A percentile compares a stretch with the other conserved stretches of the same genome.
phyloP scores from a whole-genome alignment of 129 eudicot genomes.

The Solidago caesia region DNA sequence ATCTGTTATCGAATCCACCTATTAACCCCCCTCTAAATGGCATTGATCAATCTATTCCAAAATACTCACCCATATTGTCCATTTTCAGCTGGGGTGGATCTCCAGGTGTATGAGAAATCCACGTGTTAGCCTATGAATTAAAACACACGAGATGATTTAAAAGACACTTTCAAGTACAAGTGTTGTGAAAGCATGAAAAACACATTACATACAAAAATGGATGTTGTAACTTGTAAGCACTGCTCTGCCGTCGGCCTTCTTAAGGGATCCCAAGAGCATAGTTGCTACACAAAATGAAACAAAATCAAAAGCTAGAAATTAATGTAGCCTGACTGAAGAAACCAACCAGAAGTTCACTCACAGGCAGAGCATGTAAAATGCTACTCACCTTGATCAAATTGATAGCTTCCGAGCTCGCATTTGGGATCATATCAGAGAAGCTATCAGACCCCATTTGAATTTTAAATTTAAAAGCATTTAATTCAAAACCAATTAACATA shows the following conservation, averaged over 20 bases:
- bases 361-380: slow-evolving; percentile 1
- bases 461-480: too few relatives aligned
- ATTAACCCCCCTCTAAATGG: too few relatives aligned
- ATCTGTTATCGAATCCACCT: not conserved
- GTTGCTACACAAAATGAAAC: slow-evolving; percentile 48
- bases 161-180: not conserved
- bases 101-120: slow-evolving; percentile 69
- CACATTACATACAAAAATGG: slow-evolving; percentile 82
- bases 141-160: slow-evolving; percentile 34
- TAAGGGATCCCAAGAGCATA: slow-evolving; percentile 90
- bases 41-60: not conserved
- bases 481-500: too few relatives aligned
- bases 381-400: slow-evolving; percentile 69
- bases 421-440: slow-evolving; percentile 73
- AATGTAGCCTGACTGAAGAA: slow-evolving; percentile 14
- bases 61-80: slow-evolving; percentile 46
- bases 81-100: slow-evolving; percentile 64
- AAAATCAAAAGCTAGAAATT: slow-evolving; percentile 12
- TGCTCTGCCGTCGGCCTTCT: slow-evolving; percentile 92
- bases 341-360: slow-evolving; percentile 6
- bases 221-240: slow-evolving; percentile 79
- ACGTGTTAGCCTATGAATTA: slow-evolving; percentile 47
- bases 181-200: slow-evolving; percentile 13
- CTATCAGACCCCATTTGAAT: too few relatives aligned
- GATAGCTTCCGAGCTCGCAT: slow-evolving; percentile 88